Percentiles rank a stretch among this genome's conserved stretches.
Evolutionary conservation across 495 filamentous ascomycete genomes (phyloP).

Genomic region (Xylaria venustula): DNA sequence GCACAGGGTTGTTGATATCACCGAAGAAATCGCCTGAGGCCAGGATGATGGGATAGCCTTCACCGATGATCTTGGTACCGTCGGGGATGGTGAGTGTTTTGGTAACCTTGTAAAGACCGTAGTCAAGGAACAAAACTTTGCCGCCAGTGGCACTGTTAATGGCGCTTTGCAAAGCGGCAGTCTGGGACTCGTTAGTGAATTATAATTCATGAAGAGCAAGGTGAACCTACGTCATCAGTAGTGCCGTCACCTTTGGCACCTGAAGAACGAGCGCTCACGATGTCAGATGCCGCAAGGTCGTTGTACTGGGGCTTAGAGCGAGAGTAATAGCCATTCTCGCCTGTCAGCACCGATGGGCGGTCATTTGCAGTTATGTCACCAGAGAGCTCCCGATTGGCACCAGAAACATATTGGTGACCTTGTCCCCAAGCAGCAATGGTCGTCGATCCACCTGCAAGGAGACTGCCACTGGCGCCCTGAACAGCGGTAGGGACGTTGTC

Average conservation of each 20-base stretch:
- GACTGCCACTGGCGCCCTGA: constrained; percentile 47
- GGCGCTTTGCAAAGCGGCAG: constrained; percentile 55
- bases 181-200: constrained; percentile 29
- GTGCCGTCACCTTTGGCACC: constrained; percentile 73
- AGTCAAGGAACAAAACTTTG: constrained; percentile 58
- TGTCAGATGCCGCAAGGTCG: constrained; percentile 44
- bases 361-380: constrained; percentile 38
- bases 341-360: constrained; percentile 37
- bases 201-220: constrained; percentile 40
- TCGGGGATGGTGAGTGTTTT: constrained; percentile 62
- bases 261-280: constrained; percentile 59
- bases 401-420: constrained; percentile 45
- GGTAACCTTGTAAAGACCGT: constrained; percentile 63
- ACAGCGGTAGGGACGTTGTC: constrained; percentile 61
- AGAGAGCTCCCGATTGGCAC: constrained; percentile 36
- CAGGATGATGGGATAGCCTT: constrained; percentile 86
- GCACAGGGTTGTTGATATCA: constrained; percentile 65
- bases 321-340: constrained; percentile 46
- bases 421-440: constrained; percentile 53
- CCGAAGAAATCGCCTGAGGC: constrained; percentile 70
- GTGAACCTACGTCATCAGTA: constrained; percentile 61
- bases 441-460: constrained; percentile 58
- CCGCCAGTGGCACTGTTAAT: constrained; percentile 60
- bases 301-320: constrained; percentile 62
- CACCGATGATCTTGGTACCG: constrained; percentile 70